These are phyloP conservation scores for Edaphochlamys debaryana DNA, from an alignment of 139 green algal species.

Conservation along the genomic window DNA sequence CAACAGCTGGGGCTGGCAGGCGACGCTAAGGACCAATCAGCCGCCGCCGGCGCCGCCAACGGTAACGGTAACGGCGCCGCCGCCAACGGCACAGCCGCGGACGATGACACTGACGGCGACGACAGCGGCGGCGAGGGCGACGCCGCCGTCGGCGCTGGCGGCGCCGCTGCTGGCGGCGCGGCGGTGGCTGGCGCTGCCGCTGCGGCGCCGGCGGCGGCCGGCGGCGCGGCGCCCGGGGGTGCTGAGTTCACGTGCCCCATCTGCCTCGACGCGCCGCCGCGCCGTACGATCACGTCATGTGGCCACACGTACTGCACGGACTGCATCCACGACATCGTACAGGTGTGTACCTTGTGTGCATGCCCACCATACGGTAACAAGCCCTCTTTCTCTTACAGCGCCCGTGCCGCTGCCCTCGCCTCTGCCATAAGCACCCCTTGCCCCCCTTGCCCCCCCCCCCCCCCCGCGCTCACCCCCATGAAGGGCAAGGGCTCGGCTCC, in stretches of 20 bases:
- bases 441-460: too few species aligned
- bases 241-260: slow-evolving; percentile 60
- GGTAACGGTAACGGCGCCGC: too few species aligned
- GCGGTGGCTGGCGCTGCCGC: neutral
- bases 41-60: too few species aligned
- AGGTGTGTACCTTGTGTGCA: neutral
- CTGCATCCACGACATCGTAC: slow-evolving; percentile 69
- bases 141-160: too few species aligned
- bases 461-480: neutral
- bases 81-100: neutral
- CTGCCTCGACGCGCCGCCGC: slow-evolving; percentile 62
- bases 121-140: too few species aligned
- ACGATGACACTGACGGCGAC: neutral
- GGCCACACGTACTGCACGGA: slow-evolving; percentile 67
- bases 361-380: neutral
- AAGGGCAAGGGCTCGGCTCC: slow-evolving; percentile 23
- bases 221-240: neutral
- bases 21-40: too few species aligned
- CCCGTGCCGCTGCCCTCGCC: too few species aligned
- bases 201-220: neutral
- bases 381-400: too few species aligned
- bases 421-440: too few species aligned
- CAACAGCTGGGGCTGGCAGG: neutral
- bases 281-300: slow-evolving; percentile 64
- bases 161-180: too few species aligned